A percentile compares a stretch with the other conserved stretches of the same genome.
Evolutionary conservation across 164 flowering plant genomes (phyloP).

Genomic region (Macadamia tetraphylla): DNA sequence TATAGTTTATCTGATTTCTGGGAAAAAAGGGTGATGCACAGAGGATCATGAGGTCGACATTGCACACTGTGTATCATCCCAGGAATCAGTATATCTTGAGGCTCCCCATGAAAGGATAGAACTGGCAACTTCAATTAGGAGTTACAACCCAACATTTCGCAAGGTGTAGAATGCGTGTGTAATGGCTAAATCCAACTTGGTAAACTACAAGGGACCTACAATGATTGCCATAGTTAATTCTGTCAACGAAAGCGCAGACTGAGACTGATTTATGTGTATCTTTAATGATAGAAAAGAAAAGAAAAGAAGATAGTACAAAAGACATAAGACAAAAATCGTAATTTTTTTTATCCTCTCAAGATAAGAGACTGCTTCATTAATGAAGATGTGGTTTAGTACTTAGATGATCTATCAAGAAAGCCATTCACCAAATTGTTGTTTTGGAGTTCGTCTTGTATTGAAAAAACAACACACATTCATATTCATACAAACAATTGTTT

Average conservation of each 20-base stretch:
- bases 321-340: too few species aligned
- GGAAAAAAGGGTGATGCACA: constrained; percentile 86
- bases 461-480: too few species aligned
- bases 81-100: constrained; percentile 91
- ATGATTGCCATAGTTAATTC: constrained; percentile 91
- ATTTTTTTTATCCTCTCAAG: too few species aligned
- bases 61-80: constrained; percentile 92
- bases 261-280: constrained; percentile 83
- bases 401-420: too few species aligned
- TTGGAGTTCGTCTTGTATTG: too few species aligned
- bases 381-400: too few species aligned
- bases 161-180: constrained; percentile 85
- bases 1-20: constrained; percentile 90
- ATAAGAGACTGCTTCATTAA: too few species aligned
- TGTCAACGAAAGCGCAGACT: constrained; percentile 71
- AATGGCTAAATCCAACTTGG: constrained; percentile 89
- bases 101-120: constrained; percentile 86
- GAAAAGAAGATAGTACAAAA: too few species aligned
- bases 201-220: constrained; percentile 93
- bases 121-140: constrained; percentile 51
- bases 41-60: constrained; percentile 70
- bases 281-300: too few species aligned
- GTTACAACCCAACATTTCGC: constrained; percentile 50
- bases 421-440: too few species aligned
- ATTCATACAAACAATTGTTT: too few species aligned